phyloP scores from a whole-genome alignment of 1,284 basidiomycete species.

The Ceratobasidium sp. region DNA sequence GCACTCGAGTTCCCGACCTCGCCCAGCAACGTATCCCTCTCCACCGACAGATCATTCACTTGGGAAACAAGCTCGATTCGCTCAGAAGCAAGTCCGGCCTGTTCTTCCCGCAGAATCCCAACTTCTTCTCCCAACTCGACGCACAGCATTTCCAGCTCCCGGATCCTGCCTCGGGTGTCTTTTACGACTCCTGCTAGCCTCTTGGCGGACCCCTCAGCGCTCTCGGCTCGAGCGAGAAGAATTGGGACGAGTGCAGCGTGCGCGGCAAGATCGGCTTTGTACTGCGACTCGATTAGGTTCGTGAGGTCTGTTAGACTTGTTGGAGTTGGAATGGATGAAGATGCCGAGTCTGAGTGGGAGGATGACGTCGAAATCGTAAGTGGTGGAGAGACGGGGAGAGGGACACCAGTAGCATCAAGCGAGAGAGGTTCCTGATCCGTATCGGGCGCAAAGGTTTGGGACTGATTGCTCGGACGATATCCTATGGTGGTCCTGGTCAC shows the following conservation, averaged over 20 bases:
- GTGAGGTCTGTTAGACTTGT: constrained; percentile 21
- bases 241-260: constrained; percentile 28
- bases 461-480: neutral
- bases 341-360: constrained; percentile 2
- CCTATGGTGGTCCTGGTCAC: constrained; percentile 4
- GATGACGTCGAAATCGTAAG: constrained; percentile 9
- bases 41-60: constrained; percentile 9
- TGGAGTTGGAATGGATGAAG: neutral
- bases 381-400: neutral
- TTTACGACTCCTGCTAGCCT: constrained; percentile 27
- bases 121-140: constrained; percentile 25
- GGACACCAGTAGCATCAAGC: neutral
- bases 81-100: neutral
- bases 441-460: neutral
- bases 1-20: constrained; percentile 30
- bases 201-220: constrained; percentile 26
- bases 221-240: constrained; percentile 32
- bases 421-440: neutral
- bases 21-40: constrained; percentile 23
- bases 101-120: constrained; percentile 19
- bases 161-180: constrained; percentile 19
- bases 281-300: constrained; percentile 36
- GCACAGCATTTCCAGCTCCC: constrained; percentile 31
- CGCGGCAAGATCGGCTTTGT: constrained; percentile 44
- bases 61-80: constrained; percentile 2